Evolutionary conservation across 495 filamentous ascomycete species (phyloP), one percentile per base, ranked within the genome.

Genomic region (Penicillium parvum): DNA sequence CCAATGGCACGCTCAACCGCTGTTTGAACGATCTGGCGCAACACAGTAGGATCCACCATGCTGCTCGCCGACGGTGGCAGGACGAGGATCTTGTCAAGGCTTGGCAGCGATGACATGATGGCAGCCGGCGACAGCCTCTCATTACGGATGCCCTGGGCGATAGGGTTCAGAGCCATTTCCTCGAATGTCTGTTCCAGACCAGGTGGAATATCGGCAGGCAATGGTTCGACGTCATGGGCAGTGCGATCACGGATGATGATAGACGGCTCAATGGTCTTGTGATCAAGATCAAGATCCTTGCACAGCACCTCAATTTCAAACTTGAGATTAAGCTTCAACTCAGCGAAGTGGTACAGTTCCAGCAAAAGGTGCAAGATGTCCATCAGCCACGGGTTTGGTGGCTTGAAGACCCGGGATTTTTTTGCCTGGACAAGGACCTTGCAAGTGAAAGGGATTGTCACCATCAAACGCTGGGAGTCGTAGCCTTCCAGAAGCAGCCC

Each of bases 291-390:
- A n/a, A 99, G 71, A 19, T 87, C 88, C 59, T 89, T 92, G 68
- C 88, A 97, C 7, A 99, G 73, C 6, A 97, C 89, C 61, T 99
- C 92, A 50, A 99, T 97, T 60, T 97, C 92, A 51, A 99, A 99
- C 55, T 95, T 96, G 23, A 91, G 79, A 50, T 96, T 95, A 28
- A 96, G 74, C 60, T 96, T 97, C 30, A 97, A 64, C 49, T 95
- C 89, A n/a, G 86, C 87, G 54, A 80, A 83, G 46, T 94, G 82
- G 49, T 97, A 97, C 11, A 99, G 76, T 50, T 97, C 92, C 38
- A 92, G 83, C 35, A 99, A 73, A 10, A 95, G 68, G 28, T 84
- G 75, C 39, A 97, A 74, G 26, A 96, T 88, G 43, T 97, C 92
- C 87, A 96, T 91, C 43, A 94, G 47, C 92, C 92, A 99, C 7